Base-by-base conservation (phyloP, 1,284 basidiomycete species). In the Rhodofomes roseus region DNA sequence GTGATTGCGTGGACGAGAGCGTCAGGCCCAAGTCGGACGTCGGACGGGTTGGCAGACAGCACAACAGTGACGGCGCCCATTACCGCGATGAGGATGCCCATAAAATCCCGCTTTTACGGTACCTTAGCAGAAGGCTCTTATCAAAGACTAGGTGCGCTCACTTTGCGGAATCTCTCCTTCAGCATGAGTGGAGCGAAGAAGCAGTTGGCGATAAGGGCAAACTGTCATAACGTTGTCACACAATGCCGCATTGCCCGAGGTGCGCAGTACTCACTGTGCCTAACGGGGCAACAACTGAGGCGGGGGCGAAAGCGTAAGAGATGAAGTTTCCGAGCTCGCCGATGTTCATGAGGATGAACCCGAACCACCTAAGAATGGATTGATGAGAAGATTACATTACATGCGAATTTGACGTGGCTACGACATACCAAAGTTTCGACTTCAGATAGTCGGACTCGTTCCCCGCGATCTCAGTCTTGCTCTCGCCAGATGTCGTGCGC, bases 321-420 rank as follows among this genome's bases (percentile, higher is more conserved):
- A 95, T 83, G 64, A 98, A 98, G 71, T 98, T 98, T 14, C 93
- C 93, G 25, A 86, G 75, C 77, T 99, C 96, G 16, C 96, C 96
- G 12, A 97, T 63, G 63, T 93, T 92, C 89, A 98, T 96, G 50
- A 98, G 79, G 12, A 85, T 68, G 62, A 98, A 89, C 0, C 96
- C 96, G 7, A 84, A 68, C 95, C 96, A 97, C 96, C 96, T 92
- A 57, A 4, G 40, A 16, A 25, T 44, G 22, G 16, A 25, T 36
- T 57, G n/a, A 46, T 34, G 31, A 48, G 60, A 40, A 29, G 55
- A 51, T 20, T 56, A 20, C 27, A 59, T 44, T 31, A 22, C 25
- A 55, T 16, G 27, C 34, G 25, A 14, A 34, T 34, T 34, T 34
- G 31, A 34, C 31, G 31, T 34, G 31, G 11, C 31, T 34, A 11